Base-by-base conservation (phyloP, 768 basidiomycete genomes). In the Rhodotorula babjevae region DNA sequence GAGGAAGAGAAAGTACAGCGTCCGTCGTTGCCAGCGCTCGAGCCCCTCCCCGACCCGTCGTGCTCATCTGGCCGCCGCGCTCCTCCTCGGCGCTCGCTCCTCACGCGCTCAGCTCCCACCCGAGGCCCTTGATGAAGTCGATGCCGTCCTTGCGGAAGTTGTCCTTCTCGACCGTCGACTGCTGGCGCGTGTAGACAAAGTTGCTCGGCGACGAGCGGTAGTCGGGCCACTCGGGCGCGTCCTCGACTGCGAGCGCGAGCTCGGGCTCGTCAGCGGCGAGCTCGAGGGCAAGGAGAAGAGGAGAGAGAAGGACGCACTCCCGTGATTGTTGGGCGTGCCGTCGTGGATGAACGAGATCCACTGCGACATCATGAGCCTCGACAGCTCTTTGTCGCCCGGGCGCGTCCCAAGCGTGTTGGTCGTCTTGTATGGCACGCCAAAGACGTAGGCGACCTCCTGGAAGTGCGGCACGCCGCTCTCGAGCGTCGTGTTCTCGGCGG, bases 281-380 rank as follows among this genome's bases (percentile, higher is more conserved):
- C 2, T 1, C 23, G 10, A 29, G 12, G 25, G 18, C 3, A 15
- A 18, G 31, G 14, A 40, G 14, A 12, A 3, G 4, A 16, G 21
- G 49, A 40, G 33, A 27, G 44, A 47, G 2, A 2, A 49, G 6
- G 49, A 47, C 62, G 62, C 49, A 65, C 67, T 25, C 10, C 33
- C 56, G 61, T 71, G 56, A 46, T 72, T 69, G 68, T 76, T 76
- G 31, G 75, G 75, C 29, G 63, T 61, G 1, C 40, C 40, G 65
- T 58, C 63, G 67, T 74, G 64, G 49, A 73, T 69, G 67, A 73
- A 77, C 29, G 61, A 67, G 40, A 71, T 42, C 69, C 68, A 73
- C 57, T 68, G 66, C 47, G 66, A 63, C 11, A 61, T 63, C 60
- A 74, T 71, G 27, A 73, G 65, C 11, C 68, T 44, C 18, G 72